Evolutionary conservation across 2,329 filamentous ascomycete genomes (phyloP), one percentile per base, ranked within the genome.

Genomic region (Cladosporium sp.): DNA sequence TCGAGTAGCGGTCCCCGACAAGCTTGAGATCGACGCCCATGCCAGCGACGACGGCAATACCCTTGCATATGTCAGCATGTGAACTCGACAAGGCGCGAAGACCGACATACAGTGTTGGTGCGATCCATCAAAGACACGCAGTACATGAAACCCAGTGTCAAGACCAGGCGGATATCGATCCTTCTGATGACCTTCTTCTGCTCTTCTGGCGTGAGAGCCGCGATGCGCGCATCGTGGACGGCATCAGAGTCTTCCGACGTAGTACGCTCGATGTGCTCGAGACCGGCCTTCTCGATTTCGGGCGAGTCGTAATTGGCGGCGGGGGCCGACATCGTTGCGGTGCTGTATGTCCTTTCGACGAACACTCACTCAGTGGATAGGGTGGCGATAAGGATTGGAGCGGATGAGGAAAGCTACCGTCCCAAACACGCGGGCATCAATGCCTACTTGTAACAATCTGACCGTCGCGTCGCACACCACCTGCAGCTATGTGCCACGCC

Each of bases 141-240:
- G 53, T 69, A 70, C 57, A 69, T 67, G 54, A 66, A 68, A 8
- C 74, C 74, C 1, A 75, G 67, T 0, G 72, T 75, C 16, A 72
- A 59, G 14, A 77, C 73, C n/a, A 77, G 65, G 31, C 74, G 71
- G 33, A 66, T 72, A 68, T 95, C 89, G 59, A 93, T 75, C 10
- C 82, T 80, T 52, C 78, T 76, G 40, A 90, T 81, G 62, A 93
- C 87, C 40, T 72, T 77, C 64, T 74, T 80, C 70, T 86, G 80
- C 69, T 92, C 83, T 14, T 74, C 69, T 0, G 75, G 75, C 1
- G 80, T 77, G 68, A 85, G 83, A 40, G 58, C 56, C 42, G 63
- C 54, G 57, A 69, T 63, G 13, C 58, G 58, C 18, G 60, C 60
- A 56, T 68, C 58, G 51, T 65, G 61, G 43, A 55, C 32, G 13